Evolutionary conservation across 73 alveolate genomes (phyloP).

Genomic region (Symbiodinium natans): DNA sequence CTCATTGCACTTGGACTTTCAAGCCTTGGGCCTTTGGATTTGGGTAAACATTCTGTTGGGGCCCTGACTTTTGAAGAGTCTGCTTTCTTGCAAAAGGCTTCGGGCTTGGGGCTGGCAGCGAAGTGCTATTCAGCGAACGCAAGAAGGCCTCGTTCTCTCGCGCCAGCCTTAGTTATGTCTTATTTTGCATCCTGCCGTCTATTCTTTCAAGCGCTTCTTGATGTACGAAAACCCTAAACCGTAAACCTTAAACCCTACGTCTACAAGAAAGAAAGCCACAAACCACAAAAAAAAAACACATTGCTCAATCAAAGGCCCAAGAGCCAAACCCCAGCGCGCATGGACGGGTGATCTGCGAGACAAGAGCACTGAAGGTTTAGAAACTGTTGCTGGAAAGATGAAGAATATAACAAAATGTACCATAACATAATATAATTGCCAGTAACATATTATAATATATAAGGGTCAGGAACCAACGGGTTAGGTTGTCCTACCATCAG

Average conservation of each 20-base stretch:
- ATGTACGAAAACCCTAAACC: too few relatives aligned
- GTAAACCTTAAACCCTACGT: too few relatives aligned
- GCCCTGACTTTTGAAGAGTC: background rate
- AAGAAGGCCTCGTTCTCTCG: background rate
- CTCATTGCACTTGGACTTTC: background rate
- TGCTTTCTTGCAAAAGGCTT: background rate
- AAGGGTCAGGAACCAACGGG: background rate
- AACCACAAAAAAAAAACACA: background rate
- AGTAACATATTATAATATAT: too few relatives aligned
- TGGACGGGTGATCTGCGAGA: background rate
- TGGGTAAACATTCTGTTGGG: background rate
- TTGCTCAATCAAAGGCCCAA: background rate
- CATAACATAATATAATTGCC: too few relatives aligned
- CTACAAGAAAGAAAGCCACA: background rate
- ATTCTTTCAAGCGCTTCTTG: too few relatives aligned
- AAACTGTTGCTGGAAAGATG: background rate
- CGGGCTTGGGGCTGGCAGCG: too few relatives aligned
- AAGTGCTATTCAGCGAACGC: background rate
- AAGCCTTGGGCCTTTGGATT: background rate
- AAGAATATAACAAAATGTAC: background rate
- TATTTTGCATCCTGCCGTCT: too few relatives aligned
- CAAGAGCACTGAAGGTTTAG: background rate
- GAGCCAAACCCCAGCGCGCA: conserved; percentile 3
- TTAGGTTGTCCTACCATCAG: background rate
- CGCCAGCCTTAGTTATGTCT: background rate